phyloP scores from a whole-genome alignment of 2,329 filamentous ascomycete species.

The Anisogramma anomala region DNA sequence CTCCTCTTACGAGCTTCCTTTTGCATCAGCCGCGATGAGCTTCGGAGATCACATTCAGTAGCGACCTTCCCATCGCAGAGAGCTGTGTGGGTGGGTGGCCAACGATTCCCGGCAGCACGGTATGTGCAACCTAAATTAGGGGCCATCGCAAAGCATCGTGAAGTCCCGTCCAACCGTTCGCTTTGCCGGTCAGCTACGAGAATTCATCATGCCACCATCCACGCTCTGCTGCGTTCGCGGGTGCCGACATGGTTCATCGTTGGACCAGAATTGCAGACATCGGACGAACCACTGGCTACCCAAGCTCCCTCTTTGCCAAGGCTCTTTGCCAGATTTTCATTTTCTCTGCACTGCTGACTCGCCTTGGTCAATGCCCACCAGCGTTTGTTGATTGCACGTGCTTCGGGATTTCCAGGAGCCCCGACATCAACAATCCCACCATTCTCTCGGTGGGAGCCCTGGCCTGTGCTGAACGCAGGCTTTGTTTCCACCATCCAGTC shows the following conservation, averaged over 20 bases:
- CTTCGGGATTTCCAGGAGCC: too few relatives aligned
- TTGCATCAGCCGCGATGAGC: not conserved
- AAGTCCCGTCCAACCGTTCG: slow-evolving; percentile 17
- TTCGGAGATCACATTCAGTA: not conserved
- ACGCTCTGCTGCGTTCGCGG: not conserved
- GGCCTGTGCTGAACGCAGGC: too few relatives aligned
- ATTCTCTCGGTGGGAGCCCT: too few relatives aligned
- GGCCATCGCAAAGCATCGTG: not conserved
- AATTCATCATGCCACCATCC: slow-evolving; percentile 1
- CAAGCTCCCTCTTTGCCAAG: not conserved
- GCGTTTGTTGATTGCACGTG: too few relatives aligned
- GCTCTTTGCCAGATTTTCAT: not conserved
- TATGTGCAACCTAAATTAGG: not conserved
- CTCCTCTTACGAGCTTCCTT: not conserved
- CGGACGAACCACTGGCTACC: slow-evolving; percentile 5
- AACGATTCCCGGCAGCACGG: not conserved
- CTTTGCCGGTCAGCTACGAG: slow-evolving; percentile 9
- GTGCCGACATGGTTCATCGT: slow-evolving; percentile 5
- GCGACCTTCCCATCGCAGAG: not conserved
- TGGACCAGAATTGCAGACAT: slow-evolving; percentile 1
- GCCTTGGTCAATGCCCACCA: too few relatives aligned
- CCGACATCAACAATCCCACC: too few relatives aligned
- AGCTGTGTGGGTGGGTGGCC: not conserved
- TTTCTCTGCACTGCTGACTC: not conserved
- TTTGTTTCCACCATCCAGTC: too few relatives aligned